Percentiles rank a stretch among this genome's conserved stretches.
Evolutionary conservation across 2,329 filamentous ascomycete species (phyloP).

Genomic region (Ophidiomyces ophidiicola): DNA sequence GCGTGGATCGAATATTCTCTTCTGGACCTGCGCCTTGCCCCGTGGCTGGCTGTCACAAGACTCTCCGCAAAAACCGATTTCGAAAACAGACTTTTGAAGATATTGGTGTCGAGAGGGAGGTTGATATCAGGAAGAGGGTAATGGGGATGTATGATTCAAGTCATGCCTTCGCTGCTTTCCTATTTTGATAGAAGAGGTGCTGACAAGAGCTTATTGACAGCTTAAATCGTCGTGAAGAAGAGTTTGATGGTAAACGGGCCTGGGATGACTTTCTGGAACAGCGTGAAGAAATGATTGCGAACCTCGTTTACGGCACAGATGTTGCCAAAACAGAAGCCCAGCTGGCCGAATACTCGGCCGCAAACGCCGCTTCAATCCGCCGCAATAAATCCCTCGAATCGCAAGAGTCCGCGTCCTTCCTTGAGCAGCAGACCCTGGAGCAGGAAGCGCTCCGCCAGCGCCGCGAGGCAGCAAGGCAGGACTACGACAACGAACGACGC

Average conservation of each 20-base stretch:
- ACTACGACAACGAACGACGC: conserved; percentile 58
- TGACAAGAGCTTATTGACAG: conserved; percentile 24
- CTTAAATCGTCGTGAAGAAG: conserved; percentile 80
- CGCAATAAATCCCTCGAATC: conserved; percentile 39
- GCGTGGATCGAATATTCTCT: conserved; percentile 87
- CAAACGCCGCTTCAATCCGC: conserved; percentile 51
- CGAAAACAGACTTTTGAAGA: conserved; percentile 82
- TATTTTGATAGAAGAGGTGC: neutral
- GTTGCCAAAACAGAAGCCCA: conserved; percentile 50
- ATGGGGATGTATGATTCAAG: conserved; percentile 40
- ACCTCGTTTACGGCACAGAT: conserved; percentile 63
- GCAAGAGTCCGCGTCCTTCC: conserved; percentile 37
- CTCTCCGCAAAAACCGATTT: conserved; percentile 73
- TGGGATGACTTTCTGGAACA: conserved; percentile 94
- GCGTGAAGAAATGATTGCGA: conserved; percentile 80
- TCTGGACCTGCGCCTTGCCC: conserved; percentile 86
- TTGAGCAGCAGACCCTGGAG: conserved; percentile 44
- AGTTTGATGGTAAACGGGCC: conserved; percentile 71
- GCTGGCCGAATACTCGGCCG: conserved; percentile 58
- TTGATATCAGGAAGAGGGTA: conserved; percentile 76
- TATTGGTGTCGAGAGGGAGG: conserved; percentile 76
- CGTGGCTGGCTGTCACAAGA: conserved; percentile 75
- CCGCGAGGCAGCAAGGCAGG: conserved; percentile 50
- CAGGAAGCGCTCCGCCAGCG: conserved; percentile 53
- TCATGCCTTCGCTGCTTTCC: neutral